phyloP scores from a whole-genome alignment of 768 basidiomycete genomes.

The Guyanaporus albipodus region DNA sequence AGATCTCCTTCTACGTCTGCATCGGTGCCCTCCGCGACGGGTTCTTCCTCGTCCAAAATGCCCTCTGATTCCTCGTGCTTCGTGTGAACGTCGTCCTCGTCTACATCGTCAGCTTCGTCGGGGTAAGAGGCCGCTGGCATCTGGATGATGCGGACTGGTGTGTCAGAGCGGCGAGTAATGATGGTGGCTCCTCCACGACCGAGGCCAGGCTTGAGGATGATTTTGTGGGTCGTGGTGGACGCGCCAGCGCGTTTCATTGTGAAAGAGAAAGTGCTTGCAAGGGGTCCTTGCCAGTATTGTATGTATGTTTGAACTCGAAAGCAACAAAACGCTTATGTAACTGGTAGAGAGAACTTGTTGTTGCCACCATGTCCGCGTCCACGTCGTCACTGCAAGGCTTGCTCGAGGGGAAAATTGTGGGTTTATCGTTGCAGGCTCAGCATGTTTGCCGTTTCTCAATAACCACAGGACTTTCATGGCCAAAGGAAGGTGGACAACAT shows the following conservation, averaged over 20 bases:
- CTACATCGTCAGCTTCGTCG: constrained; percentile 21
- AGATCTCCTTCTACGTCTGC: constrained; percentile 28
- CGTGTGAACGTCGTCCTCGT: constrained; percentile 25
- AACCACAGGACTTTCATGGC: constrained; percentile 29
- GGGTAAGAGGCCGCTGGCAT: constrained; percentile 17
- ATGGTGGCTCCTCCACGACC: constrained; percentile 26
- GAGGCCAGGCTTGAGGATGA: constrained; percentile 39
- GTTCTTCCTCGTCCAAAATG: constrained; percentile 31
- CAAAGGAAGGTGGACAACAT: constrained; percentile 27
- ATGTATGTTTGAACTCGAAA: not conserved
- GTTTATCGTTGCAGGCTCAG: not conserved
- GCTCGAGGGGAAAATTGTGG: constrained; percentile 31
- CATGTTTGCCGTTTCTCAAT: constrained; percentile 1
- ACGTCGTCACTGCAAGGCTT: constrained; percentile 26
- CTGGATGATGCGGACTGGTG: constrained; percentile 19
- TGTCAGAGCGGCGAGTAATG: constrained; percentile 23
- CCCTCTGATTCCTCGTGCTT: constrained; percentile 32
- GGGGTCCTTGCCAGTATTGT: not conserved
- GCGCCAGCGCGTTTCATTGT: constrained; percentile 23
- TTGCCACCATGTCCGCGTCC: constrained; percentile 17
- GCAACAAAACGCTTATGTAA: constrained; percentile 18
- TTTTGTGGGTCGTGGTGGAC: constrained; percentile 31
- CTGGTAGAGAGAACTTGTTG: constrained; percentile 2
- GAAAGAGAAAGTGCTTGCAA: not conserved
- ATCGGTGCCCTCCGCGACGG: constrained; percentile 22